Conservation (phyloP, 2,329 filamentous ascomycete genomes). For the Mollisiaceae sp. region DNA sequence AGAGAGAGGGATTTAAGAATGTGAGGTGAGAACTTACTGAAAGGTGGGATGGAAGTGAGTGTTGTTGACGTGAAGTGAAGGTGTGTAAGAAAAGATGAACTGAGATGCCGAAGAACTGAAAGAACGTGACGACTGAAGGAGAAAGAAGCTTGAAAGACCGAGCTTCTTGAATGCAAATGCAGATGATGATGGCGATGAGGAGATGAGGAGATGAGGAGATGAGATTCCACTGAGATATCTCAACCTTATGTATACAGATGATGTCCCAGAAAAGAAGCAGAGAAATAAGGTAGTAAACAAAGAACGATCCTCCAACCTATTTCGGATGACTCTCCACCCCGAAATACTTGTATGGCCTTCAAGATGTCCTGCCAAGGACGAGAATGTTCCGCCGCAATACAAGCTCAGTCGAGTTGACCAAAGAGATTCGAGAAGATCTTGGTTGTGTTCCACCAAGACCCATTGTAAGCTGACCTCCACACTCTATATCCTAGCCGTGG, state of each 20-base stretch:
- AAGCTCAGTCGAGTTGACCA: conserved; percentile 2
- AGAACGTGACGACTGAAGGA: background rate
- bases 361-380: background rate
- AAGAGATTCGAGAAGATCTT: conserved; percentile 10
- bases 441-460: conserved; percentile 1
- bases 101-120: conserved; percentile 5
- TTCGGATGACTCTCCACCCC: conserved; percentile 6
- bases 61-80: conserved; percentile 1
- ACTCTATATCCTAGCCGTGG: conserved; percentile 9
- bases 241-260: conserved; percentile 20
- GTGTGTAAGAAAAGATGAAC: conserved; percentile 7
- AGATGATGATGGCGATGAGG: conserved; percentile 15
- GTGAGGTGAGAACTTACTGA: conserved; percentile 13
- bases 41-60: background rate
- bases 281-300: conserved; percentile 4
- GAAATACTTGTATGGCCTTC: conserved; percentile 15
- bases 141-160: conserved; percentile 9
- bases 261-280: conserved; percentile 4
- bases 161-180: conserved; percentile 6
- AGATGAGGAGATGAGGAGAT: conserved; percentile 18
- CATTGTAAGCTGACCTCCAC: conserved; percentile 15
- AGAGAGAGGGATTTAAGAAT: conserved; percentile 1
- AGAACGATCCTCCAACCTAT: conserved; percentile 11
- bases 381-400: conserved; percentile 13
- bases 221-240: conserved; percentile 20